These are phyloP conservation scores for Hygrophorus russula DNA, from an alignment of 768 basidiomycete genomes.

Conservation along the genomic window DNA sequence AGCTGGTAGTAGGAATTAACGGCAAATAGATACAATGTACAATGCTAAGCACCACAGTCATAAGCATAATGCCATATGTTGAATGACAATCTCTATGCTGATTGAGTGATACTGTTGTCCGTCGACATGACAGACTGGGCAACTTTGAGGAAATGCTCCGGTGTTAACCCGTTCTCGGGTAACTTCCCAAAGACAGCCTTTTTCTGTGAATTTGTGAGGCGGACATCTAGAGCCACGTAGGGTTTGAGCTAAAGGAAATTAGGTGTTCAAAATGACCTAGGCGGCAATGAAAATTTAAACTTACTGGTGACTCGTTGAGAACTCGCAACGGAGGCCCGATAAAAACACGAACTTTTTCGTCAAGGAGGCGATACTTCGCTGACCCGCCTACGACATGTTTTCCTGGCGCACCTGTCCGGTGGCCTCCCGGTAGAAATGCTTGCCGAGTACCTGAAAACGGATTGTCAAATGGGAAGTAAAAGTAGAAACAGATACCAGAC, in stretches of 20 bases:
- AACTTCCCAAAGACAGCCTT: slow-evolving; percentile 28
- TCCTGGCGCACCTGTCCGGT: slow-evolving; percentile 82
- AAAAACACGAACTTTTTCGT: slow-evolving; percentile 76
- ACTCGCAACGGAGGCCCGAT: slow-evolving; percentile 67
- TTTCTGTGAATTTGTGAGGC: slow-evolving; percentile 23
- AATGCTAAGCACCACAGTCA: too few relatives aligned
- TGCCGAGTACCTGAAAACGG: slow-evolving; percentile 63
- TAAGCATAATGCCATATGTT: too few relatives aligned
- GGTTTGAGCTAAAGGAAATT: slow-evolving; percentile 44
- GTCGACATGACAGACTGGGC: slow-evolving; percentile 14
- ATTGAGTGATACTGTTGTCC: too few relatives aligned
- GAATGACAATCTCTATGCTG: too few relatives aligned
- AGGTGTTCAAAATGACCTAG: slow-evolving; percentile 2
- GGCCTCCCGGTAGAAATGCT: slow-evolving; percentile 72
- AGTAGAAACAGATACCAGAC: slow-evolving; percentile 23
- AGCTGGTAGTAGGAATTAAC: too few relatives aligned
- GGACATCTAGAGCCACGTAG: slow-evolving; percentile 44
- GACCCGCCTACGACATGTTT: slow-evolving; percentile 69
- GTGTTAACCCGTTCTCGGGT: slow-evolving; percentile 27
- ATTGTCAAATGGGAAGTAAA: neutral
- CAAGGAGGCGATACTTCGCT: slow-evolving; percentile 71
- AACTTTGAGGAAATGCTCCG: slow-evolving; percentile 31
- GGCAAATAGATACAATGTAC: too few relatives aligned
- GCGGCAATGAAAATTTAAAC: slow-evolving; percentile 13
- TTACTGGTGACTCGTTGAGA: slow-evolving; percentile 45